phyloP scores from a whole-genome alignment of 257 asterid genomes.

The Schizonepeta tenuifolia region DNA sequence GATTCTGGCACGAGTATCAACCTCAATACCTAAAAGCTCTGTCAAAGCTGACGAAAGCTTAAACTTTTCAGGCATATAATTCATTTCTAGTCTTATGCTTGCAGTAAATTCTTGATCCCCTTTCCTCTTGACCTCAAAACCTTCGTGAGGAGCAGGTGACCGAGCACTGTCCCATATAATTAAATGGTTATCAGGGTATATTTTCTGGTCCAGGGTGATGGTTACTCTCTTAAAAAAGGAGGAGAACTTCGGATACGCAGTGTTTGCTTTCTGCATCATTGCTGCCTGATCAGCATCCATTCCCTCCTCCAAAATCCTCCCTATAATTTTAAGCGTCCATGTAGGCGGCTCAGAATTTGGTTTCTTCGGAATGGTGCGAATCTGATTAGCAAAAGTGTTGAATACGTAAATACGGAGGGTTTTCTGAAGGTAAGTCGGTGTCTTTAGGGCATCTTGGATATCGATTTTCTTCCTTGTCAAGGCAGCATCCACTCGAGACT shows the following conservation, averaged over 20 bases:
- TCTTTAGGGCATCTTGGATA: slow-evolving; percentile 87
- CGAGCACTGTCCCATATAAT: slow-evolving; percentile 91
- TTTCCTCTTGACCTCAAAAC: slow-evolving; percentile 94
- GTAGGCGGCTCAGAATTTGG: slow-evolving; percentile 89
- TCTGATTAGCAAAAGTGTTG: slow-evolving; percentile 87
- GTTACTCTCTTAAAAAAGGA: slow-evolving; percentile 89
- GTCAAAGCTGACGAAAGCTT: slow-evolving; percentile 80
- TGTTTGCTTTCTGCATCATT: slow-evolving; percentile 72
- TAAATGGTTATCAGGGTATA: slow-evolving; percentile 88
- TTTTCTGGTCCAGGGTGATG: slow-evolving; percentile 84
- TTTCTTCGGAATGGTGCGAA: slow-evolving; percentile 74
- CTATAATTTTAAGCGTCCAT: slow-evolving; percentile 94
- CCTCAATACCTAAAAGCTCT: slow-evolving; percentile 91
- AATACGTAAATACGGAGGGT: slow-evolving; percentile 88
- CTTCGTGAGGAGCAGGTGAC: slow-evolving; percentile 91
- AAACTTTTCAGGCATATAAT: slow-evolving; percentile 83
- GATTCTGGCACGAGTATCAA: slow-evolving; percentile 89
- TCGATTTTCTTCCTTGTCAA: slow-evolving; percentile 88
- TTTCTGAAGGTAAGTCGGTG: slow-evolving; percentile 79
- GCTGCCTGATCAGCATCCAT: slow-evolving; percentile 89
- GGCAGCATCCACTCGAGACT: slow-evolving; percentile 92
- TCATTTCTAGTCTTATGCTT: slow-evolving; percentile 84
- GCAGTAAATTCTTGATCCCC: slow-evolving; percentile 92
- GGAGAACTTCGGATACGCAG: slow-evolving; percentile 82
- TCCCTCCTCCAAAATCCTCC: slow-evolving; percentile 94